Evolutionary conservation across 805 yeast species (phyloP).

Genomic region (Yamadazyma laniorum): DNA sequence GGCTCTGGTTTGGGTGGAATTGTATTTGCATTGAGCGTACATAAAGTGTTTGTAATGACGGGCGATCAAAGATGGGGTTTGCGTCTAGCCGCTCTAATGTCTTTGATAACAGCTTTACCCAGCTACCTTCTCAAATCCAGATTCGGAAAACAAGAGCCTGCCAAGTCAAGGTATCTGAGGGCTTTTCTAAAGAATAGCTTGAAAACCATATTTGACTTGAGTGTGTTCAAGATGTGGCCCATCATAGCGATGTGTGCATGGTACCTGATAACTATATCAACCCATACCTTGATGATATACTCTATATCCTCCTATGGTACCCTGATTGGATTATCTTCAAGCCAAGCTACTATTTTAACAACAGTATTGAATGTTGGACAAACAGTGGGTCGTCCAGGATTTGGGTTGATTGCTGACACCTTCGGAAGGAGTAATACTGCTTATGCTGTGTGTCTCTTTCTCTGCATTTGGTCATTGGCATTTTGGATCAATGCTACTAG

Average conservation of each 20-base stretch:
- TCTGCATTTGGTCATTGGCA: slow-evolving; percentile 29
- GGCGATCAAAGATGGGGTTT: slow-evolving; percentile 47
- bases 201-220: slow-evolving; percentile 34
- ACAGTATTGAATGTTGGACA: slow-evolving; percentile 43
- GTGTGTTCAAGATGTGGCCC: slow-evolving; percentile 24
- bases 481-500: slow-evolving; percentile 40
- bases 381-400: slow-evolving; percentile 48
- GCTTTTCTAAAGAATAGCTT: slow-evolving; percentile 21
- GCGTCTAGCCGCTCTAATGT: slow-evolving; percentile 36
- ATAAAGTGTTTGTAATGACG: slow-evolving; percentile 36
- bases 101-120: slow-evolving; percentile 35
- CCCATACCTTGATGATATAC: slow-evolving; percentile 34
- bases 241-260: slow-evolving; percentile 27
- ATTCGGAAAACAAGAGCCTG: slow-evolving; percentile 23
- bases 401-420: slow-evolving; percentile 47
- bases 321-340: slow-evolving; percentile 41
- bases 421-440: slow-evolving; percentile 46
- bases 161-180: slow-evolving; percentile 22
- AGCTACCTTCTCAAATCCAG: slow-evolving; percentile 47
- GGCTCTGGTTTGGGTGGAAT: slow-evolving; percentile 60
- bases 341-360: slow-evolving; percentile 32
- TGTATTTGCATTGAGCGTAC: slow-evolving; percentile 43
- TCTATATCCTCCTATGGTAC: slow-evolving; percentile 39
- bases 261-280: slow-evolving; percentile 38
- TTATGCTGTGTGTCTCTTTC: slow-evolving; percentile 18